Evolutionary conservation across 371 early-diverging fungal species (phyloP), one percentile per base, ranked within the genome.

Genomic region (Mucor racemosus): DNA sequence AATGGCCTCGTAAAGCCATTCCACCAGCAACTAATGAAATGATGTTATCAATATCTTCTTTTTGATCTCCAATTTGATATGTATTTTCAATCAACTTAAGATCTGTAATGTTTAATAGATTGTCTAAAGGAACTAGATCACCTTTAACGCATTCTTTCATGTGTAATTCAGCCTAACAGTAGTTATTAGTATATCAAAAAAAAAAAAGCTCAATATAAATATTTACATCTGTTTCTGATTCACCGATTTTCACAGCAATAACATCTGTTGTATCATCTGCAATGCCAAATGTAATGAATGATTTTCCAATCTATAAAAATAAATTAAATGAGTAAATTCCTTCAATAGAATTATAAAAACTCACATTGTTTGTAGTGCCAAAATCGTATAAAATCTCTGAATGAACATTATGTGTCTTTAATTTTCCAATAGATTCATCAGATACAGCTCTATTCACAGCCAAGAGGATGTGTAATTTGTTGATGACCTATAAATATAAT

Each of bases 341-440:
- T 34, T 10, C 5, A 34, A 33, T 10, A 61, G 1, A 15, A n/a
- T 11, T 38, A 46, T 3, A 13, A 14, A 7, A 17, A 59, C 38
- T 34, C 38, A 46, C 57, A 64, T 86, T 84, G 50, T 75, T 77
- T 8, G 80, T 74, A 2, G 83, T 77, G 8, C 86, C 86, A 61
- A 89, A 78, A 59, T 84, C 79, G 60, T 82, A 86, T 17, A 86
- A 74, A 50, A 87, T 84, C 67, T 89, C 87, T 10, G 89, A 85
- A 64, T 82, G 72, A 33, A 89, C 57, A 54, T 78, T 81, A 44
- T 82, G 80, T 5, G 86, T 86, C 60, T 81, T 84, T n/a, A 87
- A 62, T 13, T 84, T 83, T 40, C 80, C 75, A 7, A 64, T 54
- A 19, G 72, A 66, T 59, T 82, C 78, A 17, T 85, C 85, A 36